Percentiles rank a stretch among this genome's conserved stretches.
These are phyloP conservation scores for Aspergillus sp. DNA, from an alignment of 2,329 filamentous ascomycete species.

Conservation along the genomic window DNA sequence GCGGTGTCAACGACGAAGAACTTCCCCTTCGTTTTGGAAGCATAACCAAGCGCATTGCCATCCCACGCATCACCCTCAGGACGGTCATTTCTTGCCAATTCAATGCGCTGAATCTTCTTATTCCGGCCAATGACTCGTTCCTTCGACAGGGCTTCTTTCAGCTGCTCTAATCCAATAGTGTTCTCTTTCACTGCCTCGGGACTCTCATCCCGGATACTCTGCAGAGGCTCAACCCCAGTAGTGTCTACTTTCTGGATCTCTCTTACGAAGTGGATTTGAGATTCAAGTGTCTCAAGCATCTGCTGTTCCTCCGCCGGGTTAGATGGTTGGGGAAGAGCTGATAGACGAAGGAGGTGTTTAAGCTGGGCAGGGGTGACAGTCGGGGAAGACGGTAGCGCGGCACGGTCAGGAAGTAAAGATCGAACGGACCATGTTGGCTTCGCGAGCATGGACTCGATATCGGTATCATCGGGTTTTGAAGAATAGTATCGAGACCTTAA, in stretches of 20 bases:
- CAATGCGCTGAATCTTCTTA: conserved; percentile 48
- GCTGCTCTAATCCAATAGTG: conserved; percentile 38
- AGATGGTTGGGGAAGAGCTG: conserved; percentile 75
- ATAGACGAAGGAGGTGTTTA: conserved; percentile 82
- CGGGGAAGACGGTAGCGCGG: conserved; percentile 25
- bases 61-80: conserved; percentile 55
- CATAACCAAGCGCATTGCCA: conserved; percentile 70
- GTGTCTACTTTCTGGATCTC: conserved; percentile 81
- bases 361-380: conserved; percentile 67
- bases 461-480: conserved; percentile 22
- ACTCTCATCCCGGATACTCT: conserved; percentile 74
- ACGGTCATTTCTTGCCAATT: conserved; percentile 27
- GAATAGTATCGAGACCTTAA: conserved; percentile 25
- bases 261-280: conserved; percentile 88
- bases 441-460: conserved; percentile 56
- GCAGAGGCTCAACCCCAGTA: conserved; percentile 68
- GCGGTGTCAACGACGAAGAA: conserved; percentile 72
- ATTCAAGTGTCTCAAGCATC: conserved; percentile 73
- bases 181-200: conserved; percentile 38
- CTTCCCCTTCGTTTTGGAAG: conserved; percentile 64
- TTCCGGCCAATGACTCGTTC: conserved; percentile 44
- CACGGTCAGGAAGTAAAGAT: conserved; percentile 63
- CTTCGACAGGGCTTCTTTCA: conserved; percentile 39
- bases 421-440: conserved; percentile 81
- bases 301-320: conserved; percentile 61